These are phyloP conservation scores for Lyophyllum decastes DNA, from an alignment of 768 basidiomycete genomes.

Conservation along the genomic window DNA sequence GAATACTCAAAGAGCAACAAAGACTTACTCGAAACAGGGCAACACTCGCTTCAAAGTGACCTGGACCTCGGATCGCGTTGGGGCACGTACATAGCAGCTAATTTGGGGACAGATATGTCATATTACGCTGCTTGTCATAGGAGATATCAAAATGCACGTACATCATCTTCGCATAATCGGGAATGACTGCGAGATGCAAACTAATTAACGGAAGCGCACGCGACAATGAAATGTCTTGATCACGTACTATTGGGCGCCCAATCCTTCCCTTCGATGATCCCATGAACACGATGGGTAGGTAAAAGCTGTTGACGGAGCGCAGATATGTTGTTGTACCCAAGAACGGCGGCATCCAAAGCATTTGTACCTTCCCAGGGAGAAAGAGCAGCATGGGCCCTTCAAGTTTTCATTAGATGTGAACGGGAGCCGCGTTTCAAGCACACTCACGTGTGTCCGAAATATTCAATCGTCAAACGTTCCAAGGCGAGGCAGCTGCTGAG, in stretches of 20 bases:
- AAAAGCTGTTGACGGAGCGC: slow-evolving; percentile 80
- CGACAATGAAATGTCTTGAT: not conserved
- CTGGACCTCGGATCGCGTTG: slow-evolving; percentile 61
- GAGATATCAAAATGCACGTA: slow-evolving; percentile 28
- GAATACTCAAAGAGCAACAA: not conserved
- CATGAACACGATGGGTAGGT: slow-evolving; percentile 79
- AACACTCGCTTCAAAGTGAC: slow-evolving; percentile 59
- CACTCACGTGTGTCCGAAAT: slow-evolving; percentile 69
- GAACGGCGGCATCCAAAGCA: slow-evolving; percentile 84
- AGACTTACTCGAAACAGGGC: slow-evolving; percentile 48
- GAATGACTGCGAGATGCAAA: slow-evolving; percentile 58
- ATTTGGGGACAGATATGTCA: not conserved
- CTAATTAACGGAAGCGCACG: not conserved
- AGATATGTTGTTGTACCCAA: slow-evolving; percentile 79
- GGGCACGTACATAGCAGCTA: slow-evolving; percentile 76
- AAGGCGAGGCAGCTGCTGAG: slow-evolving; percentile 67
- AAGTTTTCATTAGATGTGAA: not conserved
- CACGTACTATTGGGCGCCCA: slow-evolving; percentile 72
- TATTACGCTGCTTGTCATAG: not conserved
- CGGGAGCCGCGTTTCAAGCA: too few species aligned
- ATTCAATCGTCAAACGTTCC: slow-evolving; percentile 62
- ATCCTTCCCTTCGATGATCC: slow-evolving; percentile 73
- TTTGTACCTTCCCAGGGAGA: slow-evolving; percentile 88
- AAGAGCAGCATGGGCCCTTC: slow-evolving; percentile 74
- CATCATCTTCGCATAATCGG: slow-evolving; percentile 77